These are phyloP conservation scores for Rubroboletus satanas DNA, from an alignment of 768 basidiomycete genomes.

Conservation along the genomic window DNA sequence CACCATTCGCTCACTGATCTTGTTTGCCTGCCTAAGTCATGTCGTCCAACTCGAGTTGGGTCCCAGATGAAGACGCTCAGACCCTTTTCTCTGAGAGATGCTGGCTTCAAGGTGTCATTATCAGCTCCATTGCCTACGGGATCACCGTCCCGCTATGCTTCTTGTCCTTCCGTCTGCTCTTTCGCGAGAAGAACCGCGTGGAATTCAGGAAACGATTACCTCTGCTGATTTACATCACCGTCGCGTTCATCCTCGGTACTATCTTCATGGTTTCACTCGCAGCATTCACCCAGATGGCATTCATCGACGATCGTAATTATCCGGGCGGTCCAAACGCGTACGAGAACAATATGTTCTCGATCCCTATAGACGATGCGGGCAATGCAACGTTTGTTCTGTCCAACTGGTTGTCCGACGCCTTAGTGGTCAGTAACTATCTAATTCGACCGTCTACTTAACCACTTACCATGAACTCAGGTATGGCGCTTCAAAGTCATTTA, in stretches of 20 bases:
- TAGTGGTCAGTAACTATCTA: conserved; percentile 12
- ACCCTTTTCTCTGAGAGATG: conserved; percentile 15
- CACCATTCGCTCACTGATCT: background rate
- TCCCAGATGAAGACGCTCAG: conserved; percentile 9
- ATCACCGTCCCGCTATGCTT: conserved; percentile 1
- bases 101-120: conserved; percentile 18
- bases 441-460: background rate
- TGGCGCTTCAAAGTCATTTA: conserved; percentile 21
- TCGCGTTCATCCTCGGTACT: conserved; percentile 9
- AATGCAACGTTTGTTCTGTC: conserved; percentile 7
- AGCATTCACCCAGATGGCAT: conserved; percentile 25
- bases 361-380: conserved; percentile 15
- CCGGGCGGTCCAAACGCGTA: conserved; percentile 32
- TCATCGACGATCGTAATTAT: conserved; percentile 32
- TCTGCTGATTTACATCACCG: conserved; percentile 6
- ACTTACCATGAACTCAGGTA: conserved; percentile 1
- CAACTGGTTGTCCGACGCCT: conserved; percentile 16
- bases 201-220: conserved; percentile 8
- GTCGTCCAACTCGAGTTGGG: conserved; percentile 17
- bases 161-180: conserved; percentile 4
- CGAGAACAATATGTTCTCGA: conserved; percentile 17
- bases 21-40: background rate
- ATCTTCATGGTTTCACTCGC: conserved; percentile 16
- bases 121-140: conserved; percentile 10
- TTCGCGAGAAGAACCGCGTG: background rate